Percentiles rank a stretch among this genome's conserved stretches.
These are phyloP conservation scores for Balakata baccata DNA, from an alignment of 345 rosid genomes.

Conservation along the genomic window DNA sequence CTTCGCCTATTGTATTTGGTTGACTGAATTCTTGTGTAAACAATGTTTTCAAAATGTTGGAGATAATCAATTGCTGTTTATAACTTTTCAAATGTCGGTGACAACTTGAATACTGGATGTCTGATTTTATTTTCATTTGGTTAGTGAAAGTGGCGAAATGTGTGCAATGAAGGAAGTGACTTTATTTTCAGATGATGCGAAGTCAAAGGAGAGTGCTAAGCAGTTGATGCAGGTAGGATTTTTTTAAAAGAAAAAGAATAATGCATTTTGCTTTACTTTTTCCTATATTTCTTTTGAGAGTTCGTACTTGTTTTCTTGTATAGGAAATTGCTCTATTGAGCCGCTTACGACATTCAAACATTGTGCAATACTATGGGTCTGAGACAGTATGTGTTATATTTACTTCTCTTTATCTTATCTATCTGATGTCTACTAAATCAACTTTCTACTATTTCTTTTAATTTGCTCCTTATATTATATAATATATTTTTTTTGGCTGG, in stretches of 20 bases:
- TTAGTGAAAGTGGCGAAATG: constrained; percentile 81
- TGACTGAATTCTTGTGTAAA: constrained; percentile 3
- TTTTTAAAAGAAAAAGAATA: neutral
- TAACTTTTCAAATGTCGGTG: neutral
- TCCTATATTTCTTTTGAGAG: constrained; percentile 8
- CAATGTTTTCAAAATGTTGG: neutral
- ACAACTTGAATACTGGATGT: neutral
- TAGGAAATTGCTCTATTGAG: constrained; percentile 74
- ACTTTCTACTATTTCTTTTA: neutral
- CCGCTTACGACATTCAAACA: constrained; percentile 63
- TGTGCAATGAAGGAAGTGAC: constrained; percentile 94
- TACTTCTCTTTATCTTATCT: neutral
- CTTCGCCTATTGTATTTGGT: neutral
- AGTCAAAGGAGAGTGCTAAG: constrained; percentile 74
- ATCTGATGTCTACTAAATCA: neutral
- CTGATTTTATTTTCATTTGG: neutral
- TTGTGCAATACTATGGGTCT: constrained; percentile 74
- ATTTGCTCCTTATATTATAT: neutral
- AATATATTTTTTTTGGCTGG: too few relatives aligned
- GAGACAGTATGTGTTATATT: constrained; percentile 44
- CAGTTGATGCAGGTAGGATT: constrained; percentile 39
- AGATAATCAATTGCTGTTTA: neutral
- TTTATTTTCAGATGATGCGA: constrained; percentile 70
- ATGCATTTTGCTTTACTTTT: neutral
- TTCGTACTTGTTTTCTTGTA: neutral